Evolutionary conservation across 371 early-diverging fungal species (phyloP).

Genomic region (Choanephora cucurbitarum): DNA sequence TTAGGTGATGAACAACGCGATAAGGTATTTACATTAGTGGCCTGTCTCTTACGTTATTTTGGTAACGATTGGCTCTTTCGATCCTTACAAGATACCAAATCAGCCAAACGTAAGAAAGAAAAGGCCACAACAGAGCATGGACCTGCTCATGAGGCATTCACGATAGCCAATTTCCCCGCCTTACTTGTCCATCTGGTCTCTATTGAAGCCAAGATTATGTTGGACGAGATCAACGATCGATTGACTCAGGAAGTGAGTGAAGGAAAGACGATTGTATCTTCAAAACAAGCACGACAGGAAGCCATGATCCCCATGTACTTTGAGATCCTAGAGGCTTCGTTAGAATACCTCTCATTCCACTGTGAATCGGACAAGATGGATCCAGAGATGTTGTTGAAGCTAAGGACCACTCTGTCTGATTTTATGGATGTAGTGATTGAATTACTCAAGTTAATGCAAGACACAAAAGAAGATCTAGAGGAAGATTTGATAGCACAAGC

Average conservation of each 20-base stretch:
- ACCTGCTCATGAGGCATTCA: constrained; percentile 9
- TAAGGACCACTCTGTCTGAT: constrained; percentile 42
- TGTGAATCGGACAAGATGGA: constrained; percentile 34
- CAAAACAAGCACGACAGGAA: constrained; percentile 32
- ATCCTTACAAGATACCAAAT: constrained; percentile 30
- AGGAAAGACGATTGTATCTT: constrained; percentile 12
- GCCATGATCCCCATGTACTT: constrained; percentile 47
- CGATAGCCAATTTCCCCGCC: constrained; percentile 43
- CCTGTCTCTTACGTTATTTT: constrained; percentile 39
- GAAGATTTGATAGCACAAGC: constrained; percentile 45
- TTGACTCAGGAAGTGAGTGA: constrained; percentile 26
- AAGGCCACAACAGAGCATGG: constrained; percentile 17
- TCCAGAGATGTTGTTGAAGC: constrained; percentile 43
- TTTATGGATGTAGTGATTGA: constrained; percentile 49
- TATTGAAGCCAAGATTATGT: constrained; percentile 53
- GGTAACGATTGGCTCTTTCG: constrained; percentile 50
- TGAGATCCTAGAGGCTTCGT: constrained; percentile 49
- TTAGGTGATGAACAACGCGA: constrained; percentile 37
- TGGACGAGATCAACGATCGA: constrained; percentile 50
- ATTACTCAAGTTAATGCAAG: constrained; percentile 39
- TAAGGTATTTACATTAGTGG: constrained; percentile 29
- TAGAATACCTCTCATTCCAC: constrained; percentile 35
- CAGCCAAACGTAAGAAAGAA: constrained; percentile 25
- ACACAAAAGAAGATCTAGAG: constrained; percentile 29
- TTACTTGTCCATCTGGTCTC: constrained; percentile 50